Percentiles rank a stretch among this genome's conserved stretches.
phyloP scores from a whole-genome alignment of 305 asterid species.

The Plantago lanceolata region DNA sequence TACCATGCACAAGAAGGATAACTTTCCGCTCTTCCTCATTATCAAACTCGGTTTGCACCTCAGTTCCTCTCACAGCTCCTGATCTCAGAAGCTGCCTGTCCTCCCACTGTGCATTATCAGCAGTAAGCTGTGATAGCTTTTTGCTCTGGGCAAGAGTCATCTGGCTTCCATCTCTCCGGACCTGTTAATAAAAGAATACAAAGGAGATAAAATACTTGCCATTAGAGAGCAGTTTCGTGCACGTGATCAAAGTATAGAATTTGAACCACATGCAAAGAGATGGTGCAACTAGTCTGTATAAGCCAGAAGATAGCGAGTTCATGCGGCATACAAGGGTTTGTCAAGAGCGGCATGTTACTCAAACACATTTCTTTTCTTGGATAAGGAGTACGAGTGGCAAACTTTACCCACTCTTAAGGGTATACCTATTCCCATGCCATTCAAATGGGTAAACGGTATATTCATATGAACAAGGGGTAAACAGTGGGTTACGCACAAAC shows the following conservation, averaged over 20 bases:
- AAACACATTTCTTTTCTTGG: too few species aligned
- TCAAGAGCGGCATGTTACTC: too few species aligned
- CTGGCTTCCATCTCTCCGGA: slow-evolving; percentile 84
- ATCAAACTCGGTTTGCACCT: slow-evolving; percentile 90
- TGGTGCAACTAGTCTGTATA: slow-evolving; percentile 8
- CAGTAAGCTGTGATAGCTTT: slow-evolving; percentile 82
- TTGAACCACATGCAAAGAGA: background rate
- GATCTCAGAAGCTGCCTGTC: slow-evolving; percentile 95
- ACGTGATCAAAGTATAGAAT: background rate
- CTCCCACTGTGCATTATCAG: slow-evolving; percentile 99
- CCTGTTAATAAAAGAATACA: slow-evolving; percentile 35
- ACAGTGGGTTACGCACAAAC: too few species aligned
- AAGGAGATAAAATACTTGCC: background rate
- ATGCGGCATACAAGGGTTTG: too few species aligned
- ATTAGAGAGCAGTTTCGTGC: too few species aligned
- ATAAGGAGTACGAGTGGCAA: too few species aligned
- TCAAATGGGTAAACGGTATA: too few species aligned
- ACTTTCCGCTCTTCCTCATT: slow-evolving; percentile 92
- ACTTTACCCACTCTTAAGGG: too few species aligned
- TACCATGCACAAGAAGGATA: slow-evolving; percentile 97
- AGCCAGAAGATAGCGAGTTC: slow-evolving; percentile 12
- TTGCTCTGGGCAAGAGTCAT: slow-evolving; percentile 95
- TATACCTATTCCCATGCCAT: too few species aligned
- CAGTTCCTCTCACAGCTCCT: slow-evolving; percentile 96
- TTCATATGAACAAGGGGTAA: too few species aligned